Conservation (phyloP, 108 stramenopile species). For the Nitzschia sp. region DNA sequence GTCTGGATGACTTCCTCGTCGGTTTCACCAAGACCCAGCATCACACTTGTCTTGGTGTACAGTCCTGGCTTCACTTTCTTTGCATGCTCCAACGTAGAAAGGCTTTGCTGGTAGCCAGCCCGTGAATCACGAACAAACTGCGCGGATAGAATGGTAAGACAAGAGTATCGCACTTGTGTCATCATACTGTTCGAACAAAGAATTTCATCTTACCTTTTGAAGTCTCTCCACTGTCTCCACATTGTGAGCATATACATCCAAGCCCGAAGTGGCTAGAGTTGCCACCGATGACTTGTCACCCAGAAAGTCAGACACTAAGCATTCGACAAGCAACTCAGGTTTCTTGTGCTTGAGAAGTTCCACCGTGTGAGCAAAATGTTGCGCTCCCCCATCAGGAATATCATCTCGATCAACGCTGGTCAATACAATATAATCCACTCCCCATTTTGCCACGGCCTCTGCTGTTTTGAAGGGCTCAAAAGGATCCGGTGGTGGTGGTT, state of each 20-base stretch:
- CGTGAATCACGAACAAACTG: conserved; percentile 87
- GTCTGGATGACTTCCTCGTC: conserved; percentile 95
- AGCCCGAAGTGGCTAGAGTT: conserved; percentile 87
- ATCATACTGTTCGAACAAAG: not conserved
- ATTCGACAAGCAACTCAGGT: conserved; percentile 94
- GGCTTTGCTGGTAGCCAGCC: conserved; percentile 92
- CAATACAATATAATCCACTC: conserved; percentile 97
- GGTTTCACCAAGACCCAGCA: conserved; percentile 99
- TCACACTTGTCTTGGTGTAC: conserved; percentile 95
- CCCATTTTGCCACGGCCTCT: conserved; percentile 93
- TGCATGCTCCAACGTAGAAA: conserved; percentile 86
- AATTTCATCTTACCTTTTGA: conserved; percentile 55
- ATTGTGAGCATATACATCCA: conserved; percentile 99
- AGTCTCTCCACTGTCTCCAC: conserved; percentile 97
- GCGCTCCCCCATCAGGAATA: conserved; percentile 92
- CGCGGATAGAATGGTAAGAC: not conserved
- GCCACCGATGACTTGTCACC: conserved; percentile 78
- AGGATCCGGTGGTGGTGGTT: conserved; percentile 94
- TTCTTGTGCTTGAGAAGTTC: conserved; percentile 88
- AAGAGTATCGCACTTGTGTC: not conserved
- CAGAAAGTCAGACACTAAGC: conserved; percentile 95
- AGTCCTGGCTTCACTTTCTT: conserved; percentile 80
- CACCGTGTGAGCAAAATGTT: conserved; percentile 94
- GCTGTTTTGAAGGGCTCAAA: conserved; percentile 96
- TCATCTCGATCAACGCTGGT: conserved; percentile 99